Base-by-base conservation (phyloP, 441 rosid genomes). In the Eruca vesicaria region DNA sequence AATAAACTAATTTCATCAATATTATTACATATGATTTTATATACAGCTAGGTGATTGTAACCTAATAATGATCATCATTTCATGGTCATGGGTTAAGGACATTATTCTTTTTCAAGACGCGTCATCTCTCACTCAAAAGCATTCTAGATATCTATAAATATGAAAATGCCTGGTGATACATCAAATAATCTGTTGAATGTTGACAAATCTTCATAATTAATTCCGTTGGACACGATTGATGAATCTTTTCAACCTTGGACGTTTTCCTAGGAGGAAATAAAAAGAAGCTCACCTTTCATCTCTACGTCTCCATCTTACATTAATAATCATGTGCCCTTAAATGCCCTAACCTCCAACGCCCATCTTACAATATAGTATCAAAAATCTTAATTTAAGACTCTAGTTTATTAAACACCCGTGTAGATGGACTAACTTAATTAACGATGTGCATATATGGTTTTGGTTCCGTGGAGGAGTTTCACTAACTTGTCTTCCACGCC, bases 321-420 rank as follows among this genome's bases (percentile, higher is more conserved):
- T 23, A 58, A 59, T 68, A 60, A 59, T 52, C 19, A 11, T 48
- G 12, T 59, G 21, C 4, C 29, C 73, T 74, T 74, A 59, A 67
- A 67, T 74, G 73, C 43, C 15, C 32, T 67, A 41, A 65, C 59
- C 4, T 48, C 70, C 23, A 74, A 48, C 73, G 18, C 21, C 55
- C 55, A 16, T 50, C 55, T 1, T 18, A 8, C 55, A 50, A 15
- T 45, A 45, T n/a, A n/a, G n/a, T n/a, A 43, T 43, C 7, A 43
- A 6, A 43, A n/a, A 43, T 14, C 19, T 16, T 48, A 48, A 45
- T 45, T 45, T 45, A 45, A 45, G 20, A 6, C 19, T 0, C 19
- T 45, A n/a, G 9, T 45, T 15, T 45, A 45, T 45, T 45, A 45
- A 45, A 15, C 26, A 45, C 53, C 15, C 53, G 53, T 45, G 53